Evolutionary conservation across 2,329 filamentous ascomycete genomes (phyloP), one percentile per base, ranked within the genome.

Genomic region (Xylariaceae sp.): DNA sequence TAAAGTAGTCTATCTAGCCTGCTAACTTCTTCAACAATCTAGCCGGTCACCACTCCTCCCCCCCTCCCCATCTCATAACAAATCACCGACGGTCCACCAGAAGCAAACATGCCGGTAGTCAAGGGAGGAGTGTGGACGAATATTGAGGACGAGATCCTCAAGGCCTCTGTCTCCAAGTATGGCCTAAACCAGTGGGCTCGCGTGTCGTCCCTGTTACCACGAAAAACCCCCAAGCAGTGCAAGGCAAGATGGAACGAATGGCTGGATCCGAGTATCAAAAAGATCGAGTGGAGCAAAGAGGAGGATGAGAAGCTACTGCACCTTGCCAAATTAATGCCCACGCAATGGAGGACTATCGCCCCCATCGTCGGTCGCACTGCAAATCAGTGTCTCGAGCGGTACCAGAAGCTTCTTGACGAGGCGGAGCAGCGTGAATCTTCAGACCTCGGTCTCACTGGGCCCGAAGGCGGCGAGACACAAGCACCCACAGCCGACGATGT

Each of bases 201-300:
- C 76, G 95, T 98, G 63, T 97, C 95, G 53, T 98, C 95, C 56
- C 86, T 99, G 64, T 88, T 99, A 65, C 94, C 94, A 73, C 91
- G 96, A 71, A 99, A 99, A 77, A 98, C 95, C 28, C 88, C 95
- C 48, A 99, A 99, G 79, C 95, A 99, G 79, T 99, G 95, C 86
- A 99, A 99, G 79, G 94, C 95, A 60, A 85, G 95, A 79, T 99
- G 95, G 95, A 87, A 89, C 73, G 94, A 99, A 83, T 99, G 95
- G 94, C 85, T 99, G 65, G 95, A 99, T 72, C 95, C 95, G 17
- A 91, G 91, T 73, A 98, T 99, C 79, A 91, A 94, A 71, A 99
- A 99, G 82, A 95, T 96, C 67, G 95, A 99, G 79, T 99, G 95
- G 94, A 96, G 92, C 73, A 91, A 95, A 71, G 95, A 99, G 76